phyloP scores from a whole-genome alignment of 176 grass and related monocot species.

The Bonia amplexicaulis region DNA sequence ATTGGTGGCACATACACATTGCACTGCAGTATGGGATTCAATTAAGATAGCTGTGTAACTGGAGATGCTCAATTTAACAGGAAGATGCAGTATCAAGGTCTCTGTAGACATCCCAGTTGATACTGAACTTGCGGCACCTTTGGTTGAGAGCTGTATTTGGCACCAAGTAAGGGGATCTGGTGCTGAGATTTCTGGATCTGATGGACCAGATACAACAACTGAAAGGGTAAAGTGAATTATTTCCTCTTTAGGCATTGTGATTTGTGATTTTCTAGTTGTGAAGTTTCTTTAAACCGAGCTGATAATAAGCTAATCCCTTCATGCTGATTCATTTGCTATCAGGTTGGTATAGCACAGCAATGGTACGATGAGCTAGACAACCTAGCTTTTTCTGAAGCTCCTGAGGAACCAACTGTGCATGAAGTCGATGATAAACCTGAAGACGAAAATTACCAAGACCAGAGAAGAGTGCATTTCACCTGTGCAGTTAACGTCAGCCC shows the following conservation, averaged over 20 bases:
- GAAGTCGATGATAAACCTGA: constrained; percentile 24
- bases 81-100: constrained; percentile 69
- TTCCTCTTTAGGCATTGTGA: background rate
- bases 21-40: background rate
- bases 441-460: constrained; percentile 42
- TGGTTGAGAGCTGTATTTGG: constrained; percentile 66
- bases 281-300: background rate
- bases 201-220: constrained; percentile 14
- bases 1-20: background rate
- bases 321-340: background rate
- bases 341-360: constrained; percentile 86
- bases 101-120: constrained; percentile 59
- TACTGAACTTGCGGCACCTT: constrained; percentile 60
- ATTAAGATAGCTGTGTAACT: constrained; percentile 5
- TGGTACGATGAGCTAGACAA: constrained; percentile 97
- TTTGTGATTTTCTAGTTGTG: background rate
- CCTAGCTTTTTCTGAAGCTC: constrained; percentile 62
- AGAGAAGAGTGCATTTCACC: constrained; percentile 50
- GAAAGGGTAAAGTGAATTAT: constrained; percentile 50
- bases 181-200: constrained; percentile 51
- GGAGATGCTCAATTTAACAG: constrained; percentile 32
- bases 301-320: background rate
- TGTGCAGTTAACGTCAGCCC: constrained; percentile 67
- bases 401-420: constrained; percentile 30
- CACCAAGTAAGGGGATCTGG: constrained; percentile 79